Evolutionary conservation across 345 rosid genomes (phyloP).

Genomic region (Trapa incisa): DNA sequence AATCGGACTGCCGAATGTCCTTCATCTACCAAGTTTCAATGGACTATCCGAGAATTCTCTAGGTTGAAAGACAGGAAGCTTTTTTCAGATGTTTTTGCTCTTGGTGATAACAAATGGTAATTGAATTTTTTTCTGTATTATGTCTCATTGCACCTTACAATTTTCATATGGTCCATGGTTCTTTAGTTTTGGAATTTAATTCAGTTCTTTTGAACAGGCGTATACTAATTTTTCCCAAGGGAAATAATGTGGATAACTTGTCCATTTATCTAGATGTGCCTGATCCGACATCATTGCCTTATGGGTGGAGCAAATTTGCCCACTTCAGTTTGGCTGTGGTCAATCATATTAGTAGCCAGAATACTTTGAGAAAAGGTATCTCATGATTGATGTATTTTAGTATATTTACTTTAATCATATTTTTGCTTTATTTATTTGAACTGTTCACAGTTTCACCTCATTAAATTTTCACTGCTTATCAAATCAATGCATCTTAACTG

Average conservation of each 20-base stretch:
- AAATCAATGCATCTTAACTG: background rate
- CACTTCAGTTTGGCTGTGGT: slow-evolving; percentile 77
- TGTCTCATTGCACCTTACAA: background rate
- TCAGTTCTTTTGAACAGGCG: slow-evolving; percentile 40
- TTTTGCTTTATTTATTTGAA: background rate
- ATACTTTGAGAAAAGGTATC: slow-evolving; percentile 72
- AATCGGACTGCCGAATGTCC: slow-evolving; percentile 74
- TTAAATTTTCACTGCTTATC: background rate
- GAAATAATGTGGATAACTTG: slow-evolving; percentile 92
- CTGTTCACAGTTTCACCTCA: background rate
- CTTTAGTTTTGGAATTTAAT: slow-evolving; percentile 4
- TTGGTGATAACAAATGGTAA: slow-evolving; percentile 83
- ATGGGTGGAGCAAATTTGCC: slow-evolving; percentile 94
- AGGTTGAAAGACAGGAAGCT: slow-evolving; percentile 76
- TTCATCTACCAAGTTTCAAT: slow-evolving; percentile 54
- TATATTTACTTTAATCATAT: background rate
- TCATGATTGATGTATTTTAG: slow-evolving; percentile 1
- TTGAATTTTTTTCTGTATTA: background rate
- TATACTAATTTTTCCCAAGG: slow-evolving; percentile 76
- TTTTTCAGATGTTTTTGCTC: slow-evolving; percentile 64
- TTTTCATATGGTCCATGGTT: too few relatives aligned
- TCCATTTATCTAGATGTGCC: slow-evolving; percentile 98
- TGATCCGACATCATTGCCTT: slow-evolving; percentile 55
- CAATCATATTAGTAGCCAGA: slow-evolving; percentile 58
- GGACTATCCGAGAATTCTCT: slow-evolving; percentile 62